Evolutionary conservation across 345 rosid genomes (phyloP), one percentile per base, ranked within the genome.

Genomic region (Chamaenerion angustifolium): DNA sequence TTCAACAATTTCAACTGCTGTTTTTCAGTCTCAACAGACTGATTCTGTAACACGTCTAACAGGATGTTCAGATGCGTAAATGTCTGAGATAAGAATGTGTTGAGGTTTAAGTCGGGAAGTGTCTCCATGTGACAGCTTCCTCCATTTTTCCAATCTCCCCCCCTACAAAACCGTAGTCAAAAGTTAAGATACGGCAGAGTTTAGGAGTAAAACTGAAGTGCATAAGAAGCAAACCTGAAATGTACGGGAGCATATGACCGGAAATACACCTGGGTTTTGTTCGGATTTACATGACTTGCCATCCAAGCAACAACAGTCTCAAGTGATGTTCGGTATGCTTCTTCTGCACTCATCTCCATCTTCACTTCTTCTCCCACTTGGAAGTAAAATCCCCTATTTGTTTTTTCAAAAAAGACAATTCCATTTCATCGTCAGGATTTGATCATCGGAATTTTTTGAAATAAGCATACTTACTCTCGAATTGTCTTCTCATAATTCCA

Each of bases 401-500:
- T n/a, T n/a, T 37, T 10, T 27, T 50, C 17, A 17, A 40, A 19
- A 40, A 10, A 1, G 16, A 10, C 44, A 54, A 47, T 31, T 3
- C 42, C 16, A 31, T 21, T 42, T 8, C 23, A 23, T n/a, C n/a
- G n/a, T n/a, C n/a, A n/a, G n/a, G n/a, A n/a, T n/a, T n/a, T 16
- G 2, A 8, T 23, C 27, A 23, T n/a, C n/a, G n/a, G n/a, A n/a
- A n/a, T n/a, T n/a, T n/a, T n/a, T n/a, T n/a, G n/a, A n/a, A n/a
- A n/a, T n/a, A n/a, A n/a, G n/a, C n/a, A 21, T 56, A 50, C 51
- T 65, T 72, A 92, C 99, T 31, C 56, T 59, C 74, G 76, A 21
- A 76, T 56, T 16, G 97, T 88, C 73, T 93, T 88, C 57, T 71
- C 82, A 12, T 72, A 35, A 64, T 71, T 79, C 99, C 95, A 88